phyloP scores from a whole-genome alignment of 2,329 filamentous ascomycete species.

The Fusarium brachygibbosum region DNA sequence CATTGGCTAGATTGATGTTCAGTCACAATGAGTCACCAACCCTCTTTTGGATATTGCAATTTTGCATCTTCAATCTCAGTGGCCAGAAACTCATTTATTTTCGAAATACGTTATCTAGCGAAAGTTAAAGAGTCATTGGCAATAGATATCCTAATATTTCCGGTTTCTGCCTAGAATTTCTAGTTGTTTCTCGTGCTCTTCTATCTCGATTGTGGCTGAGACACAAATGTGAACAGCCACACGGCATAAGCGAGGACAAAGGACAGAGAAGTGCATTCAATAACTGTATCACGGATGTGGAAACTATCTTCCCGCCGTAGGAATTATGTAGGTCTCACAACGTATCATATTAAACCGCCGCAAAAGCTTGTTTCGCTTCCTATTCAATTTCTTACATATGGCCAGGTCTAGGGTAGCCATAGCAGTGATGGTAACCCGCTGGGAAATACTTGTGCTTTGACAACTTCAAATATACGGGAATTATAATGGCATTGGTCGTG shows the following conservation, averaged over 20 bases:
- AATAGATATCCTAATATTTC: not conserved
- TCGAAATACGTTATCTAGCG: slow-evolving; percentile 8
- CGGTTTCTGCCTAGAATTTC: slow-evolving; percentile 13
- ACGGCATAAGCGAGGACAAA: not conserved
- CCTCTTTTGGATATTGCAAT: slow-evolving; percentile 25
- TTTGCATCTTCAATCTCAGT: slow-evolving; percentile 18
- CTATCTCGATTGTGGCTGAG: not conserved
- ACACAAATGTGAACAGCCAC: not conserved
- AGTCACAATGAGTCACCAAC: slow-evolving; percentile 41
- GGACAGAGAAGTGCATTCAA: not conserved
- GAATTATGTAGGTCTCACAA: too few relatives aligned
- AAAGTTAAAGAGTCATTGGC: slow-evolving; percentile 27
- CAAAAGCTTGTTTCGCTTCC: not conserved
- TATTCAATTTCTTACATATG: not conserved
- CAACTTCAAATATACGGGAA: not conserved
- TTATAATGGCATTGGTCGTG: not conserved
- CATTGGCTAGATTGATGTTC: slow-evolving; percentile 24
- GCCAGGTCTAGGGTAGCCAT: not conserved
- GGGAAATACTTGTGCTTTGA: too few relatives aligned
- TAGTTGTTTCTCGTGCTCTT: not conserved
- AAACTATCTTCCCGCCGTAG: not conserved
- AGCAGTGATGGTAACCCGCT: not conserved
- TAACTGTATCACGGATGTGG: not conserved
- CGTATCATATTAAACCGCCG: not conserved
- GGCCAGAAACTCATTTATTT: not conserved